Evolutionary conservation across 345 rosid species (phyloP).

Genomic region (Anastatica hierochuntica): DNA sequence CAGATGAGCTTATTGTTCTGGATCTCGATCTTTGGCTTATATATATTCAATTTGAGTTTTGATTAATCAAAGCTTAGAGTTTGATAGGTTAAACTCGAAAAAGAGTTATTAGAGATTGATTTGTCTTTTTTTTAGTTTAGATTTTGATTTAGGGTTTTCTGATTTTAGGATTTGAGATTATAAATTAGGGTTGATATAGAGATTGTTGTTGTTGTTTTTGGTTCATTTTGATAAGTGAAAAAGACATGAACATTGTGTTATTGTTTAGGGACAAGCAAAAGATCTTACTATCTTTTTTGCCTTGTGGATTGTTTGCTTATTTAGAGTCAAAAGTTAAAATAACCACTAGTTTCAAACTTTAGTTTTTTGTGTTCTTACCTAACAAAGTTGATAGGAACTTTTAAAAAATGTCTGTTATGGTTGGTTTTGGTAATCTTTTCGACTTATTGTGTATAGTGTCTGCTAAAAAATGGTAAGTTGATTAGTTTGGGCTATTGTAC

Average conservation of each 20-base stretch:
- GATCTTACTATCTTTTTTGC: not conserved
- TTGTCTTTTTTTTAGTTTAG: not conserved
- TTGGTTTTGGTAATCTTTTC: conserved; percentile 4
- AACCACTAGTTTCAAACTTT: not conserved
- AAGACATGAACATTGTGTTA: conserved; percentile 7
- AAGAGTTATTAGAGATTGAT: not conserved
- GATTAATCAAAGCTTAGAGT: not conserved
- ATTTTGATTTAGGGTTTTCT: too few species aligned
- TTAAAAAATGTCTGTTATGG: not conserved
- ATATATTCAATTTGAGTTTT: not conserved
- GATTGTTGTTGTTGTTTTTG: not conserved
- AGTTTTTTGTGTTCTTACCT: conserved; percentile 12
- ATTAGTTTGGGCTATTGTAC: not conserved
- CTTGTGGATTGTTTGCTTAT: conserved; percentile 12
- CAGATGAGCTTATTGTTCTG: conserved; percentile 3
- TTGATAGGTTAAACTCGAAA: not conserved
- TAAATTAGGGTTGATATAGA: not conserved
- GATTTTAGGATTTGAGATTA: too few species aligned
- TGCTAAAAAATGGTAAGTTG: not conserved
- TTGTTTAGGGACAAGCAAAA: conserved; percentile 3
- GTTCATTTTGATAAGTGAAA: conserved; percentile 8
- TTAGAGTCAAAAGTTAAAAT: not conserved
- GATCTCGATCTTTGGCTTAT: conserved; percentile 6
- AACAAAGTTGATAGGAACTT: conserved; percentile 5
- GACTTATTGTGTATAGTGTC: not conserved